phyloP scores from a whole-genome alignment of 164 flowering plant genomes.

The Amborella trichopoda region DNA sequence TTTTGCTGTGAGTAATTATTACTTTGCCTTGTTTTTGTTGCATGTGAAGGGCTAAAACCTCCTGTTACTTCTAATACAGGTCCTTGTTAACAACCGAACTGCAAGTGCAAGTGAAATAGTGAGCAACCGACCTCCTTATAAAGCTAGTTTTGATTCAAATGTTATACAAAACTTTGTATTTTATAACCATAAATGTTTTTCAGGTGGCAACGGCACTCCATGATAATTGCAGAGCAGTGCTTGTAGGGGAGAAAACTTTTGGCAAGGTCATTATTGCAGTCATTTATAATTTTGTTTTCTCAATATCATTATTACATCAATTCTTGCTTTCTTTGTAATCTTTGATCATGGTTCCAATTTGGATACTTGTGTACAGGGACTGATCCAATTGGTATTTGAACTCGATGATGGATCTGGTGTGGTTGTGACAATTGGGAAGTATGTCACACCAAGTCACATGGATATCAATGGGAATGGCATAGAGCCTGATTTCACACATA shows the following conservation, averaged over 20 bases:
- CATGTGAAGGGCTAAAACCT: too few relatives aligned
- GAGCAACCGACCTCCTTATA: conserved; percentile 24
- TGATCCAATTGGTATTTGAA: conserved; percentile 90
- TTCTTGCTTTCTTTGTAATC: too few relatives aligned
- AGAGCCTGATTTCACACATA: conserved; percentile 59
- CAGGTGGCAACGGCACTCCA: conserved; percentile 96
- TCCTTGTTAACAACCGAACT: conserved; percentile 80
- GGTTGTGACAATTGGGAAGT: conserved; percentile 90
- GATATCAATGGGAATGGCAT: conserved; percentile 94
- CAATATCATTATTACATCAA: too few relatives aligned
- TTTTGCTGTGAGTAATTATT: too few relatives aligned
- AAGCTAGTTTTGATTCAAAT: background rate
- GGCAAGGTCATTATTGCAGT: conserved; percentile 98
- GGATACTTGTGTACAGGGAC: too few relatives aligned
- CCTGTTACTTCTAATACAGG: too few relatives aligned
- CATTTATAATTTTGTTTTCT: too few relatives aligned
- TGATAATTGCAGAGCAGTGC: conserved; percentile 96
- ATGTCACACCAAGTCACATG: conserved; percentile 77
- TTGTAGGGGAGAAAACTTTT: conserved; percentile 84
- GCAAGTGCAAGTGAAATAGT: conserved; percentile 99
- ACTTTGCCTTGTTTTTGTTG: too few relatives aligned
- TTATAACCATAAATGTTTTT: background rate
- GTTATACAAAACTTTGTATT: background rate
- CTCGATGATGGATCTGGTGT: conserved; percentile 95
- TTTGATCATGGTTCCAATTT: too few relatives aligned